phyloP scores from a whole-genome alignment of 1,139 yeast species.

The Sugiyamaella novakii region DNA sequence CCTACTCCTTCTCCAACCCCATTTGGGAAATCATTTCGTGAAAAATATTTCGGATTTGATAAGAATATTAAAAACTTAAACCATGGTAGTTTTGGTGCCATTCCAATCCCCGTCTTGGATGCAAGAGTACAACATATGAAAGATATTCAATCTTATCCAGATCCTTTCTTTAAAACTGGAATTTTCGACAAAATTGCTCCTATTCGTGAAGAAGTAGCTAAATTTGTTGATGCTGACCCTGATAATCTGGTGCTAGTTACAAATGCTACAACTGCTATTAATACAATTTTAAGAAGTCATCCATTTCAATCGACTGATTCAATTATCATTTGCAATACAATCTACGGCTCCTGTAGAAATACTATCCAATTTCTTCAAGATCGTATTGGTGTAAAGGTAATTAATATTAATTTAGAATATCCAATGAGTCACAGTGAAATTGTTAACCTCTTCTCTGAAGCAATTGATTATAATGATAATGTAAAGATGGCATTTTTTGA shows the following conservation, averaged over 20 bases:
- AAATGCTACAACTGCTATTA: slow-evolving; percentile 66
- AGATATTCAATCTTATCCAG: slow-evolving; percentile 24
- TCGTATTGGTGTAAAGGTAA: slow-evolving; percentile 48
- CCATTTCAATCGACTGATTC: slow-evolving; percentile 58
- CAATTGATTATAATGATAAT: slow-evolving; percentile 25
- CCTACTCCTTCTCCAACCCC: slow-evolving; percentile 24
- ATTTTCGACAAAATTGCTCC: slow-evolving; percentile 15
- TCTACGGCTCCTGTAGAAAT: slow-evolving; percentile 61
- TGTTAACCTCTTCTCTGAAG: slow-evolving; percentile 46
- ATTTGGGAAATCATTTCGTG: slow-evolving; percentile 56
- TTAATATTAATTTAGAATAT: slow-evolving; percentile 50
- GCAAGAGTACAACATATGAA: slow-evolving; percentile 24
- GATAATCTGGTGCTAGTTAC: slow-evolving; percentile 52
- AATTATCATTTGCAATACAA: slow-evolving; percentile 54
- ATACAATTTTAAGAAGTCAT: slow-evolving; percentile 58
- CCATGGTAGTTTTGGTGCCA: slow-evolving; percentile 36
- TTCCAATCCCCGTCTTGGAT: slow-evolving; percentile 30
- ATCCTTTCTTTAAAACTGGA: slow-evolving; percentile 22
- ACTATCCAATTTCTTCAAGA: slow-evolving; percentile 53
- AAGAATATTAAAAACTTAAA: slow-evolving; percentile 30
- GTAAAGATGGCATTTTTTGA: slow-evolving; percentile 57
- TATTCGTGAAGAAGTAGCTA: slow-evolving; percentile 42
- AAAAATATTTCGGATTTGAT: slow-evolving; percentile 48
- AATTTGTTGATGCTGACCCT: slow-evolving; percentile 49
- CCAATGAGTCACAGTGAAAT: slow-evolving; percentile 56